Conservation (phyloP, 345 rosid genomes). For the Capsella bursapastoris region DNA sequence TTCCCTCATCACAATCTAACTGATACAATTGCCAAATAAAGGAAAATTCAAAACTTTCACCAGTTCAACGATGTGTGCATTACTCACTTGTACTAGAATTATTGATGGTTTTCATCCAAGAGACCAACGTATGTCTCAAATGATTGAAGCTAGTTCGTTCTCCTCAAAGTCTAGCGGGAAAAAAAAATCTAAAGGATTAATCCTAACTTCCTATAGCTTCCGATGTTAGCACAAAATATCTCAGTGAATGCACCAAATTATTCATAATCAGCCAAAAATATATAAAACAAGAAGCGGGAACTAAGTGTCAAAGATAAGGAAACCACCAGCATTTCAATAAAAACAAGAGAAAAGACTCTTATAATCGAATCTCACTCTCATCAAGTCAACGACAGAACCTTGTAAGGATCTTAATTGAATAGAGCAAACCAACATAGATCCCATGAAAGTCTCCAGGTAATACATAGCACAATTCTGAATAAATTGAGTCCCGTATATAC, state of each 20-base stretch:
- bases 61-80: background rate
- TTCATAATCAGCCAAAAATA: constrained; percentile 9
- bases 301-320: constrained; percentile 17
- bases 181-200: constrained; percentile 31
- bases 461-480: constrained; percentile 5
- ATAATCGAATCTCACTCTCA: constrained; percentile 22
- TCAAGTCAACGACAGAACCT: constrained; percentile 29
- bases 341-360: background rate
- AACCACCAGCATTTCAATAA: constrained; percentile 9
- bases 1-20: constrained; percentile 4
- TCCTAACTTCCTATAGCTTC: constrained; percentile 38
- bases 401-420: constrained; percentile 13
- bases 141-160: constrained; percentile 2
- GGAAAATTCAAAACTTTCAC: background rate
- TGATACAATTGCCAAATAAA: constrained; percentile 14
- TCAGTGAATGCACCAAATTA: constrained; percentile 44
- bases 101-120: background rate
- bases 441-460: background rate
- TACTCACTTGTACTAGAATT: background rate
- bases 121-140: background rate
- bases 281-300: constrained; percentile 1
- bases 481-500: background rate
- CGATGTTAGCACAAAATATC: constrained; percentile 36
- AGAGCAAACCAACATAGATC: constrained; percentile 26
- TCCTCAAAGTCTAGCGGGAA: constrained; percentile 8